A percentile compares a stretch with the other conserved stretches of the same genome.
Evolutionary conservation across 2,329 filamentous ascomycete species (phyloP).

Genomic region (Microcyclosporella mali): DNA sequence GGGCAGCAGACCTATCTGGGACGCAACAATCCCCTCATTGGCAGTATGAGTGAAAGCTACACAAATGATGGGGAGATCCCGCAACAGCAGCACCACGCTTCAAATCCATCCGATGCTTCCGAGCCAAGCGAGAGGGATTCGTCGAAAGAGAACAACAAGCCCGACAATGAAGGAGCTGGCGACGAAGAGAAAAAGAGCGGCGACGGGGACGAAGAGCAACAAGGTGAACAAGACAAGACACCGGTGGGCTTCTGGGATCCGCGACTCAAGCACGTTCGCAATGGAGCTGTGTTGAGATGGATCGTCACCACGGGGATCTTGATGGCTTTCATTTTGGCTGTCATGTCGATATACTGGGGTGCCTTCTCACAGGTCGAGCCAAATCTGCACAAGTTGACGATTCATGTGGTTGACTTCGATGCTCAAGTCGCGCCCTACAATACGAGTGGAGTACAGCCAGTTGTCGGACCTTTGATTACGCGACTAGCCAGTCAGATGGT

Average conservation of each 20-base stretch:
- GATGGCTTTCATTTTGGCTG: constrained; percentile 49
- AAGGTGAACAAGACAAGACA: not conserved
- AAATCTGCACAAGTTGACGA: constrained; percentile 44
- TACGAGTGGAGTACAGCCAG: constrained; percentile 38
- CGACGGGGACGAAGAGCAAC: no score
- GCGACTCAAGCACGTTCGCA: constrained; percentile 34
- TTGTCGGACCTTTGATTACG: constrained; percentile 53
- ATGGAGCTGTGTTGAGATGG: constrained; percentile 39
- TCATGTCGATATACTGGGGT: constrained; percentile 56
- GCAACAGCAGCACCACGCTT: no score
- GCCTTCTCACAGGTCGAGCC: constrained; percentile 48
- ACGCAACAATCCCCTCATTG: no score
- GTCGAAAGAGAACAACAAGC: no score
- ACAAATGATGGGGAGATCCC: no score
- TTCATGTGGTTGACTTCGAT: constrained; percentile 61
- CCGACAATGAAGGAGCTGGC: no score
- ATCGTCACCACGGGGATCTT: constrained; percentile 44
- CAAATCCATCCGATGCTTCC: no score
- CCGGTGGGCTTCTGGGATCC: constrained; percentile 44
- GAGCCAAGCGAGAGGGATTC: no score
- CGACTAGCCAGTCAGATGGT: constrained; percentile 42
- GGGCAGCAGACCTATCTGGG: no score
- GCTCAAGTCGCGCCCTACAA: constrained; percentile 44
- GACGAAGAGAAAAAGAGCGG: no score
- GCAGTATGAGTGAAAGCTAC: no score